Conservation (phyloP, 768 basidiomycete species). For the Termitomyces sp. region DNA sequence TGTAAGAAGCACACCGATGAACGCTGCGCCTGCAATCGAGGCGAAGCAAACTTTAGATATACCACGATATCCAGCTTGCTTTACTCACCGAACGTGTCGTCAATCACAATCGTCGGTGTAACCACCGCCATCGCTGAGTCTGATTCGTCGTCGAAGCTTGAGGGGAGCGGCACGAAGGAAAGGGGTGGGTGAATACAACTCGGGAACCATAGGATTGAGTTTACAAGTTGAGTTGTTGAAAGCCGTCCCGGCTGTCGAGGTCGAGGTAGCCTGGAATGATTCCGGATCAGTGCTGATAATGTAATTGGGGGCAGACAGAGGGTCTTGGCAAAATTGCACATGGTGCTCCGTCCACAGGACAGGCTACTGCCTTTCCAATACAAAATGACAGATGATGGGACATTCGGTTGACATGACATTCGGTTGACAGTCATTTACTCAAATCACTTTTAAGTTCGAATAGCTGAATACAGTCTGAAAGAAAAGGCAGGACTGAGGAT, state of each 20-base stretch:
- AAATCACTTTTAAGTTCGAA: background rate
- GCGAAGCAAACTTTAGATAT: background rate
- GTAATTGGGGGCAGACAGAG: background rate
- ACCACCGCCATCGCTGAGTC: background rate
- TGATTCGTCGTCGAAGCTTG: background rate
- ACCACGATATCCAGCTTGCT: background rate
- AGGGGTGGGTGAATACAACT: background rate
- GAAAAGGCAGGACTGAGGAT: background rate
- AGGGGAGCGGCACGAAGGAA: background rate
- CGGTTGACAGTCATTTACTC: background rate
- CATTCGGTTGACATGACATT: background rate
- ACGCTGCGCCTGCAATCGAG: constrained; percentile 16
- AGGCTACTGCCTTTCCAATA: background rate
- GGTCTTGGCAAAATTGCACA: background rate
- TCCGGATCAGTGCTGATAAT: background rate
- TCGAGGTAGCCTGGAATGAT: background rate
- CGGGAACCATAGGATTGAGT: background rate
- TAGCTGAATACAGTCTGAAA: background rate
- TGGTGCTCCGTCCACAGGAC: background rate
- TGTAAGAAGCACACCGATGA: constrained; percentile 27
- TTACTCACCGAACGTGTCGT: constrained; percentile 20
- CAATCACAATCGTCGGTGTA: constrained; percentile 8
- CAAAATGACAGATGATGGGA: background rate
- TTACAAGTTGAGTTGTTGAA: background rate
- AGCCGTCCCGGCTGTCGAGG: background rate